Percentiles rank a stretch among this genome's conserved stretches.
phyloP scores from a whole-genome alignment of 2,329 filamentous ascomycete species.

The Botryotinia convoluta region DNA sequence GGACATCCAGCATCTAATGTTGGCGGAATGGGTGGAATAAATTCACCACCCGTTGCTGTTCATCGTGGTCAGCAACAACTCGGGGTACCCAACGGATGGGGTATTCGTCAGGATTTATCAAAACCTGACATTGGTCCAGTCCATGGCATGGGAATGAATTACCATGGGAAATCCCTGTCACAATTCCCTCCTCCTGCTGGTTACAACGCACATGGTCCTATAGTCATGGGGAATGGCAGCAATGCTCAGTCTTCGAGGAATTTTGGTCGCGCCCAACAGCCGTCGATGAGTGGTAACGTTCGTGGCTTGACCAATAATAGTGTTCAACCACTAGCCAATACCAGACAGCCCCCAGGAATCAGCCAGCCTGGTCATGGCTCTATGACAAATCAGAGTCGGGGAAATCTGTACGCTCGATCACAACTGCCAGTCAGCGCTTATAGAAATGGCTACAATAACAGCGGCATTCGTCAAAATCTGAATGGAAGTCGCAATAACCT shows the following conservation, averaged over 20 bases:
- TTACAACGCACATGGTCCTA: rapidly evolving
- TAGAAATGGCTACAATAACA: background rate
- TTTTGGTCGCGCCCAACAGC: too few relatives aligned
- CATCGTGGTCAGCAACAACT: background rate
- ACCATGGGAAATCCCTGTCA: background rate
- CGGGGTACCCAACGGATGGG: rapidly evolving
- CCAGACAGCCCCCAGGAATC: rapidly evolving
- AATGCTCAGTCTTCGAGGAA: too few relatives aligned
- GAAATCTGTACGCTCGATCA: background rate
- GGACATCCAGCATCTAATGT: rapidly evolving
- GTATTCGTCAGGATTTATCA: background rate
- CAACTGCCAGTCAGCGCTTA: background rate
- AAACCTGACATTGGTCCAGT: too few relatives aligned
- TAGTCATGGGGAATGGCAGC: too few relatives aligned
- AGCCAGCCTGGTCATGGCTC: too few relatives aligned
- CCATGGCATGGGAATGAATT: background rate
- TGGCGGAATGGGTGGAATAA: background rate
- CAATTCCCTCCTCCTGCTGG: background rate
- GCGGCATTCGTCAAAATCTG: rapidly evolving
- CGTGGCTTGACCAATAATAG: background rate
- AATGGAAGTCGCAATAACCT: background rate
- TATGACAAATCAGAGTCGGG: rapidly evolving
- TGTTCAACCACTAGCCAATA: background rate
- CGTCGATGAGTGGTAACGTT: rapidly evolving
- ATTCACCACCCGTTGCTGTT: background rate